Base-by-base conservation (phyloP, 2,329 filamentous ascomycete species). In the Sodiomyces alkalinus region DNA sequence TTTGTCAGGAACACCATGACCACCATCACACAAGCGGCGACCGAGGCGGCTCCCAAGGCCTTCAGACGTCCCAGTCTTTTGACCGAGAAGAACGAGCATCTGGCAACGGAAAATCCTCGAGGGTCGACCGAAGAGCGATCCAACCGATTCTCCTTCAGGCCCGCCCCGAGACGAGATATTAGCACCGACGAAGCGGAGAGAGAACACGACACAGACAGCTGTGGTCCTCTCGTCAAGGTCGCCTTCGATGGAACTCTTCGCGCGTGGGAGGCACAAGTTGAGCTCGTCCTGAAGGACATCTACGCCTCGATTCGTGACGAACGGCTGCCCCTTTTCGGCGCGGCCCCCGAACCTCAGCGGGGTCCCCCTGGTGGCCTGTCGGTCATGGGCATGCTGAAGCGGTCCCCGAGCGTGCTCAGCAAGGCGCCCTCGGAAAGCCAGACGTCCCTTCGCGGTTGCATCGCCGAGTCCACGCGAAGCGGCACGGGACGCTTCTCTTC, bases 1-100 rank as follows among this genome's bases (percentile, higher is more conserved):
- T 98, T 96, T 45, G 71, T 98, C 47, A 92, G 92, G 53, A 98
- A 98, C 47, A 94, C 90, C 4, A 76, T 96, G 63, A 79, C 80
- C 1, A 93, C 87, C 0, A 80, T 98, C 36, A 73, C 71, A 33
- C 74, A 83, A 27, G 75, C 81, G 9, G 66, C 85, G 7, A 60
- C 66, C 21, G 82, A 92, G 41, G 72, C 75, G n/a, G 70, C 64
- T 1, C 72, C 80, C 2, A 68, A 74, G 34, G 66, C 65, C 2
- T 78, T 79, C 37, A 67, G 76, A 19, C 61, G 68, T 4, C 56
- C 68, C 4, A 67, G 62, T 34, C 61, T 71, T 18, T 49, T 74
- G 3, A 63, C 66, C 0, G 58, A 59, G 10, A 62, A 41, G 39
- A 44, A 42, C n/a, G 31, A 26, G 22, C 23, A 29, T 21, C 27